phyloP scores from a whole-genome alignment of 768 basidiomycete species.

The Lactarius hatsudake region DNA sequence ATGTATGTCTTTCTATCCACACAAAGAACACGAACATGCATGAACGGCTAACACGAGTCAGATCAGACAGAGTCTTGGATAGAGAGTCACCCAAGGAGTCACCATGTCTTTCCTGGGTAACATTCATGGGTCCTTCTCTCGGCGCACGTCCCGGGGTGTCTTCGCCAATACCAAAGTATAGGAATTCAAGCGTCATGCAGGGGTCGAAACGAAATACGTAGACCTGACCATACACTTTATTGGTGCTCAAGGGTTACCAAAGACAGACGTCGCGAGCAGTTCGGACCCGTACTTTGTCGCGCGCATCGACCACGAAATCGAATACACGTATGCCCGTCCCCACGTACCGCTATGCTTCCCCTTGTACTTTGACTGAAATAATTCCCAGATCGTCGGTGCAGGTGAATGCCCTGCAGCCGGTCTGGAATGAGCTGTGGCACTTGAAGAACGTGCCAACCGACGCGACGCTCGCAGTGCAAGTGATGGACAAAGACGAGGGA shows the following conservation, averaged over 20 bases:
- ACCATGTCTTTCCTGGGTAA: constrained; percentile 1
- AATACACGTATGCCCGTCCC: constrained; percentile 54
- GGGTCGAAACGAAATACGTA: constrained; percentile 45
- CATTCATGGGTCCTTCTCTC: constrained; percentile 14
- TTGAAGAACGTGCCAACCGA: constrained; percentile 67
- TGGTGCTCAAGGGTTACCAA: constrained; percentile 64
- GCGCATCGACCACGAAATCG: constrained; percentile 58
- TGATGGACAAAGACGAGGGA: constrained; percentile 70
- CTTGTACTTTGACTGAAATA: neutral
- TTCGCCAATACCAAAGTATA: constrained; percentile 35
- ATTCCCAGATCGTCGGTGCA: constrained; percentile 61
- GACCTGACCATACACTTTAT: constrained; percentile 69
- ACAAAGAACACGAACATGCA: neutral
- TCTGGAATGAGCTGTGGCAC: constrained; percentile 76
- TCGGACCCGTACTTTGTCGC: constrained; percentile 76
- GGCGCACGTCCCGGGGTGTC: constrained; percentile 33
- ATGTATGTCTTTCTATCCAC: neutral
- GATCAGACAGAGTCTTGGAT: too few relatives aligned
- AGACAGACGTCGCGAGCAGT: constrained; percentile 60
- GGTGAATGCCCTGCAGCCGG: constrained; percentile 52
- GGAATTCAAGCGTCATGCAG: constrained; percentile 34
- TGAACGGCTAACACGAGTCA: neutral
- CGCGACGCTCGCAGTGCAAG: constrained; percentile 55
- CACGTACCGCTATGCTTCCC: neutral
- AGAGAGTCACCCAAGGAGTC: too few relatives aligned